Base-by-base conservation (phyloP, 805 yeast species). In the Lachancea meyersii region DNA sequence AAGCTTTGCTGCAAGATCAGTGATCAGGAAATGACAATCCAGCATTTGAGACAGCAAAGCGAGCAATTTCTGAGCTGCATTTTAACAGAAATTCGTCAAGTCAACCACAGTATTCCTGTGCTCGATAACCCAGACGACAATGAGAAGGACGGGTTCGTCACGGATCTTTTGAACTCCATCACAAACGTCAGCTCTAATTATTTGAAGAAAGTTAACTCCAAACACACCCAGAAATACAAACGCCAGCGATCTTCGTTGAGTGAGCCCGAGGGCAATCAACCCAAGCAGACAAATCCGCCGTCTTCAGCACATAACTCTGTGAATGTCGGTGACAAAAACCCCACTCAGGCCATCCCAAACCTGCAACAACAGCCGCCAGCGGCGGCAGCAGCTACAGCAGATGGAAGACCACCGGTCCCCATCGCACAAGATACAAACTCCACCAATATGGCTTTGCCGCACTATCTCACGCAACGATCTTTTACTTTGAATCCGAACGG, bases 401-500 rank as follows among this genome's bases (percentile, higher is more conserved):
- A 21, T 17, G 28, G 13, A 26, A 21, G 22, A 23, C 38, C 21
- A 18, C 20, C 7, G 17, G 13, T 35, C 13, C 9, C 26, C 5
- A 14, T 20, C 3, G 10, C 30, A 23, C 30, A 24, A 24, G 31
- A 21, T 3, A 10, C 28, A 17, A 31, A 38, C 19, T 9, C 35
- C 14, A 9, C 36, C n/a, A 16, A 27, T 10, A 16, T 35, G 16
- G 22, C 38, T 2, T 17, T 36, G 28, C 38, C 45, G 18, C 20
- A 23, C 13, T 42, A 36, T 26, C 37, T 41, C 22, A 35, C 40
- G 10, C 35, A 41, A 26, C 40, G 30, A 21, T 35, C 44, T 3
- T 61, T 61, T 34, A 54, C 55, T 9, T 37, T 61, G 41, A 58
- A 61, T 45, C 65, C 66, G 2, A 57, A 59, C 31, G 64, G 63